Evolutionary conservation across 1,284 basidiomycete genomes (phyloP), one percentile per base, ranked within the genome.

Genomic region (Ustilago xerochloae): DNA sequence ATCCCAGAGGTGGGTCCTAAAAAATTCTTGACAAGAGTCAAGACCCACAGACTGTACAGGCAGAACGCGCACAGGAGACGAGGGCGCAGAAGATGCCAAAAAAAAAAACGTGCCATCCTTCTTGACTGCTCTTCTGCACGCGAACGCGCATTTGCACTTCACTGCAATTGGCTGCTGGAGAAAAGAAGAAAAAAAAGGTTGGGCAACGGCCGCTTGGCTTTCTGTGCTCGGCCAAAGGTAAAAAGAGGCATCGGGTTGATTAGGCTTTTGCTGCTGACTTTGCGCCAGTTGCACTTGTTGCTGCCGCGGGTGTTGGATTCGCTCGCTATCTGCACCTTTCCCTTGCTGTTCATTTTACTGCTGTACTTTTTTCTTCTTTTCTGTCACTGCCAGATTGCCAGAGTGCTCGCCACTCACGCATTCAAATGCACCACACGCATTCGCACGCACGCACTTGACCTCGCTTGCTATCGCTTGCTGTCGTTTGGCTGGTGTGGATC

Each of bases 301-400:
- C 22, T 43, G 22, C 41, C 41, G 41, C 41, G 26, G 41, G 22
- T 43, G 41, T 43, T 22, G 41, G 41, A 43, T 43, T 22, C 6
- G 20, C n/a, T 7, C 13, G 35, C 13, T 36, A 15, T 36, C 12
- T 16, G 20, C 18, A n/a, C 29, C 20, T 10, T 26, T 24, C 22
- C 47, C 28, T n/a, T 13, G n/a, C 18, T 6, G 30, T 35, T 49
- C 20, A 16, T 22, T 49, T 48, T 48, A 7, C 28, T n/a, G 15
- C n/a, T n/a, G n/a, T n/a, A n/a, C n/a, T 15, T 30, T 35, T 16
- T 35, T 22, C 18, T 51, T 20, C 6, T 49, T 20, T 39, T 51
- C 36, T 53, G 39, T 35, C 38, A 20, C 51, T 38, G 50, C 35
- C 36, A 16, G 15, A 16, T 35, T 52, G 51, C 51, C 22, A n/a